phyloP scores from a whole-genome alignment of 352 stramenopile species.

The Phytophthora chlamydospora region DNA sequence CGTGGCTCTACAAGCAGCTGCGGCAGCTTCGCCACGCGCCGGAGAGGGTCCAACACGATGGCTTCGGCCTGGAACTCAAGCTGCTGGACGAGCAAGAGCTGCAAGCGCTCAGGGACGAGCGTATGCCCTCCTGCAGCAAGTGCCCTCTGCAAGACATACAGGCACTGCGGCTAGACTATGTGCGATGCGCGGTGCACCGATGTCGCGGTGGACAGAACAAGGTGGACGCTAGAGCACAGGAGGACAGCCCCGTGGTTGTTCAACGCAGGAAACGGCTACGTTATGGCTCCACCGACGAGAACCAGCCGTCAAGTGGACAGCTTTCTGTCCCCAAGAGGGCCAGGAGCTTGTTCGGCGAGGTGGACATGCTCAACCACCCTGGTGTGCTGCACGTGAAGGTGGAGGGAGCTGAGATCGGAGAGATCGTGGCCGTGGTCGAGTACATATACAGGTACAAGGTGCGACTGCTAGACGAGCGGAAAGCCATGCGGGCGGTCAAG shows the following conservation, averaged over 20 bases:
- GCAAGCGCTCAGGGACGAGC: constrained; percentile 4
- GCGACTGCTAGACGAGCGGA: constrained; percentile 35
- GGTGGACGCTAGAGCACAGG: not conserved
- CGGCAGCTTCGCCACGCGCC: constrained; percentile 20
- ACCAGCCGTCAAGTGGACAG: constrained; percentile 13
- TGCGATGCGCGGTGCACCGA: constrained; percentile 21
- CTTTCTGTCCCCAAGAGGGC: constrained; percentile 9
- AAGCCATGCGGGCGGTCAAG: constrained; percentile 41
- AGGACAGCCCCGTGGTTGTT: constrained; percentile 15
- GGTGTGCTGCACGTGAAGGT: constrained; percentile 54
- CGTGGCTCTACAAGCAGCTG: constrained; percentile 47
- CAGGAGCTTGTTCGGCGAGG: constrained; percentile 28
- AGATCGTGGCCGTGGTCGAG: constrained; percentile 57
- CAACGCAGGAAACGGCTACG: constrained; percentile 31
- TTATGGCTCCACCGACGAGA: constrained; percentile 19
- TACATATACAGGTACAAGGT: constrained; percentile 60
- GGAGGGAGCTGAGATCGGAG: constrained; percentile 37
- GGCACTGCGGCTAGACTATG: constrained; percentile 22
- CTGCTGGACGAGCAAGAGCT: constrained; percentile 24
- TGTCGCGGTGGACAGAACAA: not conserved
- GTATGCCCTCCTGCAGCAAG: constrained; percentile 1
- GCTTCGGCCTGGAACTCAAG: constrained; percentile 6
- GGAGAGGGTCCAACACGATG: not conserved
- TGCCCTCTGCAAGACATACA: constrained; percentile 23
- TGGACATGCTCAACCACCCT: constrained; percentile 4